Conservation (phyloP, 192 early-diverging fungal species). For the Diversispora epigaea region DNA sequence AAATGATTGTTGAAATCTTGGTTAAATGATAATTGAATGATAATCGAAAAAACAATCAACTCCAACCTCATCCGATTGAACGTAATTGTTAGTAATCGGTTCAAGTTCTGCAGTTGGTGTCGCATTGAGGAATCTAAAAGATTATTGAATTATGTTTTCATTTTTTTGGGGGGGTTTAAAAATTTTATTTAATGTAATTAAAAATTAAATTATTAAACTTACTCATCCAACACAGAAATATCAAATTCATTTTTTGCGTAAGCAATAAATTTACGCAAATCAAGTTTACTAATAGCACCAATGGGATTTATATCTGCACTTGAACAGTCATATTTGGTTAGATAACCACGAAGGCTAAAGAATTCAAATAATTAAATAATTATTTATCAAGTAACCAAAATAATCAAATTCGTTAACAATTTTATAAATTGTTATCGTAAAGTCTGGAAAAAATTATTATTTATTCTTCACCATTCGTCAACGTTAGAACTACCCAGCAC, state of each 20-base stretch:
- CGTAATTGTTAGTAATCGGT: constrained; percentile 78
- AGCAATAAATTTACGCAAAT: constrained; percentile 80
- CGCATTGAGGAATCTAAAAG: constrained; percentile 72
- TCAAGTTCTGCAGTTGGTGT: constrained; percentile 96
- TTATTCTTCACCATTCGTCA: constrained; percentile 73
- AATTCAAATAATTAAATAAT: neutral
- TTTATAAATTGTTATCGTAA: no score
- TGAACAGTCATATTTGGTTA: constrained; percentile 99
- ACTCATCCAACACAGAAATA: constrained; percentile 67
- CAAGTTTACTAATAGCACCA: constrained; percentile 87
- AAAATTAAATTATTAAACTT: constrained; percentile 1
- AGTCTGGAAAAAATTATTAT: no score
- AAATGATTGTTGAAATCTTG: neutral
- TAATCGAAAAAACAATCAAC: no score
- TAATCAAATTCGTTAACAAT: no score
- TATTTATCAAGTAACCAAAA: neutral
- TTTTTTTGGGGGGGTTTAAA: neutral
- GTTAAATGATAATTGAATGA: no score
- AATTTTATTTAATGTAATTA: no score
- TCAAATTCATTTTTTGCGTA: constrained; percentile 64
- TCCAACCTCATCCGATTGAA: constrained; percentile 81
- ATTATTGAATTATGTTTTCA: neutral
- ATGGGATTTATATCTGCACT: constrained; percentile 97
- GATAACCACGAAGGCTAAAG: constrained; percentile 85
- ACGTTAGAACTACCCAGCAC: constrained; percentile 97